These are phyloP conservation scores for Saccharomycopsis amapae DNA, from an alignment of 805 yeast genomes.

Conservation along the genomic window DNA sequence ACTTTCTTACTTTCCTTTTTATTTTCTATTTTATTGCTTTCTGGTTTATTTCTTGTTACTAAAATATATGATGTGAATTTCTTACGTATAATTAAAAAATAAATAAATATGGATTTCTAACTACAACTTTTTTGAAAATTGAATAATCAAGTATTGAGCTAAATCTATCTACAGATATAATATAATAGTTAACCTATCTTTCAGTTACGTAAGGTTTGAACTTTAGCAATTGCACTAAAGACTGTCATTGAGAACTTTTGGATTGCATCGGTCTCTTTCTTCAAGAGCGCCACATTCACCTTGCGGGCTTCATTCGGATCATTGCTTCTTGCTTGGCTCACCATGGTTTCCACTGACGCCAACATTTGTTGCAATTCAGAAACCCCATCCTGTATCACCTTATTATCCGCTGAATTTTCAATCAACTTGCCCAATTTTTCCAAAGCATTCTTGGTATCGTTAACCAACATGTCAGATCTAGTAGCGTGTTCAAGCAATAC, in stretches of 20 bases:
- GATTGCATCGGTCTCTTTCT: slow-evolving; percentile 48
- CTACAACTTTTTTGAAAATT: background rate
- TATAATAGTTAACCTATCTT: background rate
- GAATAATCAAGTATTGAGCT: background rate
- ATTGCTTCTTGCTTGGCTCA: slow-evolving; percentile 9
- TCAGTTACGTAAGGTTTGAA: slow-evolving; percentile 3
- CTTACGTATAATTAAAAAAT: too few relatives aligned
- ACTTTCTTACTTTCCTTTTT: background rate
- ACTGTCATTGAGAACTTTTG: slow-evolving; percentile 40
- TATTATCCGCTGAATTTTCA: slow-evolving; percentile 59
- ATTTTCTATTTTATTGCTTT: too few relatives aligned
- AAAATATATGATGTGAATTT: too few relatives aligned
- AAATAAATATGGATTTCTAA: background rate
- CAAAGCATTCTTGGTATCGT: slow-evolving; percentile 84
- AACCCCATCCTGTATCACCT: slow-evolving; percentile 52
- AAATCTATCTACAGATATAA: background rate
- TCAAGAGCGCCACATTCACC: slow-evolving; percentile 56
- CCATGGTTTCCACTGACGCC: slow-evolving; percentile 1
- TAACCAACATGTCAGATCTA: slow-evolving; percentile 68
- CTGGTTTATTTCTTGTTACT: background rate
- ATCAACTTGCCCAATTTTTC: slow-evolving; percentile 52
- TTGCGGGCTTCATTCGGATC: slow-evolving; percentile 33
- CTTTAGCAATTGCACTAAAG: slow-evolving; percentile 48
- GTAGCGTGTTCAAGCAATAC: slow-evolving; percentile 67
- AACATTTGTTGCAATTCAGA: slow-evolving; percentile 22